phyloP scores from a whole-genome alignment of 148 eudicot genomes.

The Persicaria maculosa region DNA sequence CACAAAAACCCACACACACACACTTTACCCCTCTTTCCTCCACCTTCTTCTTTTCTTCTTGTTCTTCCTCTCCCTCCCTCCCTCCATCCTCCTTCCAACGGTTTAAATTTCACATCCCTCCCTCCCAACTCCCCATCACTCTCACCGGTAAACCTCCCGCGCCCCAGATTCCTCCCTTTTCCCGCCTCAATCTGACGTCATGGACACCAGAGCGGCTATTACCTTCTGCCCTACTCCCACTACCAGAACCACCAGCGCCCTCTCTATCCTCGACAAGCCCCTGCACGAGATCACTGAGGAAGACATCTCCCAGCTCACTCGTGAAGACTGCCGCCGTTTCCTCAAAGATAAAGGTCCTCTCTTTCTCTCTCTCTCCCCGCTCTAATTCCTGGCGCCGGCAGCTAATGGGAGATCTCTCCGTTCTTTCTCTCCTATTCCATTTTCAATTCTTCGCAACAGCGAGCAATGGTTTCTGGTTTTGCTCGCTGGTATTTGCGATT shows the following conservation, averaged over 20 bases:
- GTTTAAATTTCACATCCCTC: background rate
- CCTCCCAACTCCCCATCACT: background rate
- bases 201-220: background rate
- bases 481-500: background rate
- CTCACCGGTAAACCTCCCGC: background rate
- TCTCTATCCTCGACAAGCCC: slow-evolving; percentile 39
- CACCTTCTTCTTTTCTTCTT: background rate
- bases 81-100: background rate
- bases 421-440: background rate
- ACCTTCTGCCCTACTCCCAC: background rate
- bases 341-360: slow-evolving; percentile 77
- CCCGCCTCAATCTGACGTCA: background rate
- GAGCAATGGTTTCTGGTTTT: background rate
- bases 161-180: background rate
- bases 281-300: slow-evolving; percentile 76
- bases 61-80: background rate
- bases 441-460: background rate
- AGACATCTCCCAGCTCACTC: slow-evolving; percentile 96
- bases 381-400: background rate
- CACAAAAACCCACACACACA: background rate
- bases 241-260: background rate
- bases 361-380: background rate
- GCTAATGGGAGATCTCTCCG: background rate
- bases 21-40: background rate
- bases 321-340: slow-evolving; percentile 95